These are phyloP conservation scores for Chytriomyces hyalinus DNA, from an alignment of 192 early-diverging fungal species.

Conservation along the genomic window DNA sequence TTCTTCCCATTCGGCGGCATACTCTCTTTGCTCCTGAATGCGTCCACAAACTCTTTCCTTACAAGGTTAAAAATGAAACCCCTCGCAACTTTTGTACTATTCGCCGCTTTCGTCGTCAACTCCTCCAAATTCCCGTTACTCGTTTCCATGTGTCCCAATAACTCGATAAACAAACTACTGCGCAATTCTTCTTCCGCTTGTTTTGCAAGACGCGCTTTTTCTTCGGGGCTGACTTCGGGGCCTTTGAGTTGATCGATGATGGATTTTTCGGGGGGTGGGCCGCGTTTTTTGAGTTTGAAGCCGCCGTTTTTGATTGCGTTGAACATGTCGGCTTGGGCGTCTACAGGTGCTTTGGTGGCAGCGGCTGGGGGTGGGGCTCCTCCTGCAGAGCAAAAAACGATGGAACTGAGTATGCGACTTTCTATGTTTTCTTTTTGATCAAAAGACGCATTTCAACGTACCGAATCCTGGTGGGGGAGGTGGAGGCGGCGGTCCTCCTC, in stretches of 20 bases:
- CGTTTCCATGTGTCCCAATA: constrained; percentile 58
- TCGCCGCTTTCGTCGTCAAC: constrained; percentile 40
- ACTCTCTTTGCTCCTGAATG: constrained; percentile 35
- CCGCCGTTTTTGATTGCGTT: constrained; percentile 21
- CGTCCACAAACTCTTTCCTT: constrained; percentile 49
- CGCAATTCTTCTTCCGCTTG: constrained; percentile 37
- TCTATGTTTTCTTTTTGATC: constrained; percentile 11
- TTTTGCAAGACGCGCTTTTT: constrained; percentile 30
- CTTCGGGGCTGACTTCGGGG: constrained; percentile 30
- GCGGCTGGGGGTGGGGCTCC: constrained; percentile 28
- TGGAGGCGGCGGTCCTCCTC: constrained; percentile 37
- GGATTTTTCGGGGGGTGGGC: constrained; percentile 11
- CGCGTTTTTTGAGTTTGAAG: constrained; percentile 39
- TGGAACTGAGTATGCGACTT: not conserved
- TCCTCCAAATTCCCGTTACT: constrained; percentile 54
- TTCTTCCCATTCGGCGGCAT: constrained; percentile 12
- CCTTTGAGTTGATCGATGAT: not conserved
- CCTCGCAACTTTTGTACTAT: constrained; percentile 42
- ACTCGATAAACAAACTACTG: constrained; percentile 49
- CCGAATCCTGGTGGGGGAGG: constrained; percentile 36
- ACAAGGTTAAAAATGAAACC: constrained; percentile 55
- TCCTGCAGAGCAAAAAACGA: constrained; percentile 8
- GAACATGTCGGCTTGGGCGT: constrained; percentile 2
- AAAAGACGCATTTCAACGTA: constrained; percentile 18
- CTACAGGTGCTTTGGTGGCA: not conserved